phyloP scores from a whole-genome alignment of 805 yeast genomes.

The Suhomyces prunicola region DNA sequence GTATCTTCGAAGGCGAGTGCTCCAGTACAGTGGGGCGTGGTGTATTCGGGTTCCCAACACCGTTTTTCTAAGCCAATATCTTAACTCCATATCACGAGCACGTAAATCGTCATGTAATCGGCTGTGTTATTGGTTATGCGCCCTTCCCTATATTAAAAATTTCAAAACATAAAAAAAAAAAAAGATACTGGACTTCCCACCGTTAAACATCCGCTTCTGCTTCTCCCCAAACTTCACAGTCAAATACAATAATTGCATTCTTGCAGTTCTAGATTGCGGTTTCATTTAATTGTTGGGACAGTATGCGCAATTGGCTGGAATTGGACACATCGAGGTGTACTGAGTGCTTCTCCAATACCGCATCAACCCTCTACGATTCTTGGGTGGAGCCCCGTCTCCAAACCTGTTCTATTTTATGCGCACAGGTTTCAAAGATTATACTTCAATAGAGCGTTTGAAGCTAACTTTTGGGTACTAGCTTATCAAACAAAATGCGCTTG shows the following conservation, averaged over 20 bases:
- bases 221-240: not conserved
- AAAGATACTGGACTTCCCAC: not conserved
- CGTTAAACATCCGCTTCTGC: not conserved
- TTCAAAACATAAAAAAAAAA: not conserved
- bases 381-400: not conserved
- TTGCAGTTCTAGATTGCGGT: not conserved
- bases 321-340: not conserved
- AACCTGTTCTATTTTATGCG: not conserved
- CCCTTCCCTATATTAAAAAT: not conserved
- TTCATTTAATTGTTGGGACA: not conserved
- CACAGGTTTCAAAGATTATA: not conserved
- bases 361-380: not conserved
- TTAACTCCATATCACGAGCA: not conserved
- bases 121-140: not conserved
- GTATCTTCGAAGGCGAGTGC: not conserved
- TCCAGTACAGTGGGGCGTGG: not conserved
- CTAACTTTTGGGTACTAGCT: not conserved
- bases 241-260: not conserved
- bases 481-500: not conserved
- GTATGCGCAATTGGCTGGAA: not conserved
- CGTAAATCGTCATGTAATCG: not conserved
- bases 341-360: not conserved
- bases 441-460: not conserved
- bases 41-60: not conserved
- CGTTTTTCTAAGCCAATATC: not conserved